Percentiles rank a stretch among this genome's conserved stretches.
Evolutionary conservation across 1,284 basidiomycete genomes (phyloP).

Genomic region (Ganoderma meredithae): DNA sequence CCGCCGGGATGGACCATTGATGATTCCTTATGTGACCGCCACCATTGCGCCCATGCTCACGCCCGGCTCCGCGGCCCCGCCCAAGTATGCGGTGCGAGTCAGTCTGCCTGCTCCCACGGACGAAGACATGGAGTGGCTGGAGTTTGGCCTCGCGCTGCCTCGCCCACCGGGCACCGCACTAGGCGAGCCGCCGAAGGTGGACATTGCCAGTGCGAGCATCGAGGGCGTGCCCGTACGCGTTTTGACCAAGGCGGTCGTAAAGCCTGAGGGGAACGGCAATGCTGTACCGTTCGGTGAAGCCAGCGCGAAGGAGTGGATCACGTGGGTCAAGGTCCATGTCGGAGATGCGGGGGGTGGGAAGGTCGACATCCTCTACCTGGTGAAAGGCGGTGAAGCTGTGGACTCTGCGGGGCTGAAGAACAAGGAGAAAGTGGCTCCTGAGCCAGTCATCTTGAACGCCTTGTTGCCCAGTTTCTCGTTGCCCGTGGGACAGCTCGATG

Average conservation of each 20-base stretch:
- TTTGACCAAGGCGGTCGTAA: conserved; percentile 54
- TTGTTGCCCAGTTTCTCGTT: conserved; percentile 73
- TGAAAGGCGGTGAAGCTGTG: conserved; percentile 41
- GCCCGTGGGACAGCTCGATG: conserved; percentile 69
- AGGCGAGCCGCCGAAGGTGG: conserved; percentile 50
- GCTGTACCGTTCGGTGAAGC: conserved; percentile 56
- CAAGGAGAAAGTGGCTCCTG: conserved; percentile 38
- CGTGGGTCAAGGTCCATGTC: conserved; percentile 67
- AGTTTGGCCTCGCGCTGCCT: conserved; percentile 72
- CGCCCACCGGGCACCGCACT: conserved; percentile 3
- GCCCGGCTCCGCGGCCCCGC: conserved; percentile 38
- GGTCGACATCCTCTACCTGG: conserved; percentile 70
- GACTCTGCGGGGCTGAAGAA: conserved; percentile 30
- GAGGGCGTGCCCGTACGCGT: conserved; percentile 70
- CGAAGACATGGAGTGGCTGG: conserved; percentile 70
- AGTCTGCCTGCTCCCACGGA: conserved; percentile 62
- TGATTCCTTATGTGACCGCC: conserved; percentile 66
- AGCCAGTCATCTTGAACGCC: conserved; percentile 50
- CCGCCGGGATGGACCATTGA: conserved; percentile 60
- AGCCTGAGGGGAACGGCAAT: conserved; percentile 48
- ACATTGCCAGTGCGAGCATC: conserved; percentile 64
- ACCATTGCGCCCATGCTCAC: conserved; percentile 59
- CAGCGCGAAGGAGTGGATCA: conserved; percentile 63
- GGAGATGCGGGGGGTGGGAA: conserved; percentile 58
- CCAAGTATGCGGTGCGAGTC: conserved; percentile 66